phyloP scores from a whole-genome alignment of 2,329 filamentous ascomycete species.

The Parascedosporium putredinis region DNA sequence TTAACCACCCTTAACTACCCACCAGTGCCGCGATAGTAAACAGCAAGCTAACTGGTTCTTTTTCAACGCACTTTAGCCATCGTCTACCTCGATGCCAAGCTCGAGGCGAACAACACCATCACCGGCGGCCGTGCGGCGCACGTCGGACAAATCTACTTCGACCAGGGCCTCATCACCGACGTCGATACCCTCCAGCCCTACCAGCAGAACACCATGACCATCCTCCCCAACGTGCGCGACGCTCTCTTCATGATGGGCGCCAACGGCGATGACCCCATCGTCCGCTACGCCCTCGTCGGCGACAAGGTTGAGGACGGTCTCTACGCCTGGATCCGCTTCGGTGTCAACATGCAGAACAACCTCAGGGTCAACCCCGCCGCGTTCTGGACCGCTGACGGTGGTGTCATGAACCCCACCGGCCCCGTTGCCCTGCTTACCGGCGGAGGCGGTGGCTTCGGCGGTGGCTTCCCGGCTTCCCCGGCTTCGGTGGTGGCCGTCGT shows the following conservation, averaged over 20 bases:
- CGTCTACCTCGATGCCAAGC: conserved; percentile 25
- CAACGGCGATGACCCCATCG: conserved; percentile 42
- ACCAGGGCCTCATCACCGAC: conserved; percentile 38
- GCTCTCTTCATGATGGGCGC: conserved; percentile 24
- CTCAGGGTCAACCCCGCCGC: conserved; percentile 18
- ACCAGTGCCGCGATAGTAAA: neutral
- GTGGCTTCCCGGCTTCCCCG: no score
- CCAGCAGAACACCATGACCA: conserved; percentile 26
- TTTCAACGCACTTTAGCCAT: conserved; percentile 13
- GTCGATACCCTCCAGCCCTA: conserved; percentile 37
- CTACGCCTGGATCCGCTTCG: conserved; percentile 43
- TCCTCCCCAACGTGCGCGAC: conserved; percentile 40
- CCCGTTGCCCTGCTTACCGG: conserved; percentile 2
- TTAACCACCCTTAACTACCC: conserved; percentile 12
- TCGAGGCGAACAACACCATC: conserved; percentile 38
- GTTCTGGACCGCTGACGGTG: conserved; percentile 20
- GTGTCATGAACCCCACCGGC: conserved; percentile 18
- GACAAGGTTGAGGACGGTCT: conserved; percentile 40
- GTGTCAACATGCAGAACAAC: conserved; percentile 26
- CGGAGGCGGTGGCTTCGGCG: conserved; percentile 2
- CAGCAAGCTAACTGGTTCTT: neutral
- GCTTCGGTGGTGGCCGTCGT: neutral
- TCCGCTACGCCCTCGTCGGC: conserved; percentile 47
- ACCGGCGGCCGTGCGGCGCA: conserved; percentile 31
- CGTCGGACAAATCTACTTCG: conserved; percentile 49